Base-by-base conservation (phyloP, 148 eudicot genomes). In the Dianthus caryophyllus region DNA sequence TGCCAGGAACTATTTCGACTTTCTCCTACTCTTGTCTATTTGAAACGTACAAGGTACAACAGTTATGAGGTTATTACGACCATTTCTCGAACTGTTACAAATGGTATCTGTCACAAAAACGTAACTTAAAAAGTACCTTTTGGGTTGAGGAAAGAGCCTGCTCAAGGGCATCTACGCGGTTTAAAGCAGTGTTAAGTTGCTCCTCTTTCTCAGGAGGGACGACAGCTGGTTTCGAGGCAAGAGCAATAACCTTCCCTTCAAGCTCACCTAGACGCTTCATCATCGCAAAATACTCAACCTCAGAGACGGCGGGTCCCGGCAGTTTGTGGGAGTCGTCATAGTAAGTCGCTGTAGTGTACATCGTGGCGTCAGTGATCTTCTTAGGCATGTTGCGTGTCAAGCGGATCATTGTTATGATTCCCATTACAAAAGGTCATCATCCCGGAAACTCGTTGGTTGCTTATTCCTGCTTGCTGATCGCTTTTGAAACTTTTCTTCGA, bases 201-300 rank as follows among this genome's bases (percentile, higher is more conserved):
- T 88, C 91, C 78, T 90, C 99, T 79, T 88, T 95, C 80, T 90
- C 96, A 25, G 97, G 89, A 4, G 97, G 85, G 85, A 86, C 81
- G 27, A 59, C 41, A 16, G 77, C 56, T 18, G 89, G 88, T 75
- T 80, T 85, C 17, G 76, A 77, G 65, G 67, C 56, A 33, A 94
- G 86, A 55, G 80, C 74, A 76, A 60, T 75, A 66, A 95, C 80
- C 70, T 80, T 90, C 50, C 90, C 99, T 78, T 95, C 99, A 60
- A 95, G 65, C 56, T 88, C 97, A 21, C 82, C 81, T 87, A 95
- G 79, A 50, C 86, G 83, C 83, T 95, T 95, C 87, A 87, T 81
- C 87, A 90, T 85, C 29, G 80, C 47, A 39, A 86, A 66, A 77
- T 82, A 90, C 26, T 95, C 96, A 0, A 61, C 58, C 56, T 68